Percentiles rank a stretch among this genome's conserved stretches.
Conservation (phyloP, 2,329 filamentous ascomycete genomes). For the Paradendryphiella salina region DNA sequence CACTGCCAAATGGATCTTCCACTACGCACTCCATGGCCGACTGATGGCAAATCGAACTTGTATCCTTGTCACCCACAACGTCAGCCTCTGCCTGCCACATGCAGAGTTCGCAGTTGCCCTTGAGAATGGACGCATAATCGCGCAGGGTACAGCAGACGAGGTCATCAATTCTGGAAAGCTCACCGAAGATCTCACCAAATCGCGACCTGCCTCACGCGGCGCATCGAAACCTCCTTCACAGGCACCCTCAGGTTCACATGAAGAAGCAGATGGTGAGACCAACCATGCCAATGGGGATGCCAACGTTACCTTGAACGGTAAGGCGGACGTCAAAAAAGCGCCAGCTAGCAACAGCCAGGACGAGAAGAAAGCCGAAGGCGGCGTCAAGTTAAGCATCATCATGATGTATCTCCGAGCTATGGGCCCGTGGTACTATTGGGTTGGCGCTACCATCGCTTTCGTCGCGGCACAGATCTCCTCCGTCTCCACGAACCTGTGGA, state of each 20-base stretch:
- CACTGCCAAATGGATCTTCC: slow-evolving; percentile 97
- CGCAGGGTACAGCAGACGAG: slow-evolving; percentile 75
- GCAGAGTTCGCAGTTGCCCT: slow-evolving; percentile 81
- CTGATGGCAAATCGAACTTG: slow-evolving; percentile 89
- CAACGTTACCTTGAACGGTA: slow-evolving; percentile 53
- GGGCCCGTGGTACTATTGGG: slow-evolving; percentile 98
- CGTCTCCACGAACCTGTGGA: slow-evolving; percentile 91
- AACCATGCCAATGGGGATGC: slow-evolving; percentile 55
- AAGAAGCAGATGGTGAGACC: slow-evolving; percentile 45
- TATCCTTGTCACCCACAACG: slow-evolving; percentile 93
- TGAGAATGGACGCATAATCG: slow-evolving; percentile 78
- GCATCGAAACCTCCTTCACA: slow-evolving; percentile 77
- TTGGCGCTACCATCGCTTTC: slow-evolving; percentile 74
- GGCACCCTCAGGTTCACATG: slow-evolving; percentile 73
- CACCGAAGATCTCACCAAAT: slow-evolving; percentile 81
- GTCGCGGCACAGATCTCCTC: slow-evolving; percentile 79
- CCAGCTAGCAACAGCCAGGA: slow-evolving; percentile 55
- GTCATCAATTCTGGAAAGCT: slow-evolving; percentile 86
- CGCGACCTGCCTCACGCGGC: slow-evolving; percentile 68
- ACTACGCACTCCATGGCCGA: slow-evolving; percentile 84
- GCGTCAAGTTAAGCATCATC: slow-evolving; percentile 86
- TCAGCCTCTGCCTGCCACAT: slow-evolving; percentile 79
- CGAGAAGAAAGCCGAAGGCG: slow-evolving; percentile 81
- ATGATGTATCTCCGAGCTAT: slow-evolving; percentile 83
- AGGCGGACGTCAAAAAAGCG: slow-evolving; percentile 48